Evolutionary conservation across 257 asterid species (phyloP), one percentile per base, ranked within the genome.

Genomic region (Capsicum pubescens): DNA sequence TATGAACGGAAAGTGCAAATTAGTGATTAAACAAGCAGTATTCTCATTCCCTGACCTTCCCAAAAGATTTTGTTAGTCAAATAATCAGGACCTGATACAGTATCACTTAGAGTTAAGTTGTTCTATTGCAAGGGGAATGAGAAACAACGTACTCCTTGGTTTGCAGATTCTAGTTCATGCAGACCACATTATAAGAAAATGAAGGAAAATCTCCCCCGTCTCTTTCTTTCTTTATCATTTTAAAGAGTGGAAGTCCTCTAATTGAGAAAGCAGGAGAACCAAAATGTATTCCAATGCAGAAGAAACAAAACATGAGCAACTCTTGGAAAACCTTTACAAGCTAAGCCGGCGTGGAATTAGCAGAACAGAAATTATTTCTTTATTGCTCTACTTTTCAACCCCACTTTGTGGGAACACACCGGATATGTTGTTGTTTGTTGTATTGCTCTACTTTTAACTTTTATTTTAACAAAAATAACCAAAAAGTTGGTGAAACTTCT

Each of bases 111-210:
- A 42, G 17, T n/a, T 5, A 70, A 70, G 79, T 70, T 44, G 57
- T 0, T 70, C 57, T 16, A 44, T 70, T 70, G 57, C 79, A 70
- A 44, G 79, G 79, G 9, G 8, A 70, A 44, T 44, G 79, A 17
- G 26, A 44, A 44, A 70, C 35, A 71, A 44, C 35, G 16, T 44
- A 71, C 55, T 17, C 57, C 57, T 17, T 44, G 79, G 16, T 71
- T 68, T 44, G 57, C 79, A 71, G 79, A 71, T 72, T 72, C 80
- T 48, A 72, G n/a, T 46, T 26, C 42, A 72, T 72, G 80, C 79
- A 71, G 57, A 9, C 36, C 79, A 70, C 57, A 70, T 9, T 17
- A 70, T 13, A 17, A 70, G 79, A 70, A 71, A 44, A 44, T 17
- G 32, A 44, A 44, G 56, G 79, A 42, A 44, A 70, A 16, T 44